Evolutionary conservation across 495 filamentous ascomycete species (phyloP), one percentile per base, ranked within the genome.

Genomic region (Glonium stellatum): DNA sequence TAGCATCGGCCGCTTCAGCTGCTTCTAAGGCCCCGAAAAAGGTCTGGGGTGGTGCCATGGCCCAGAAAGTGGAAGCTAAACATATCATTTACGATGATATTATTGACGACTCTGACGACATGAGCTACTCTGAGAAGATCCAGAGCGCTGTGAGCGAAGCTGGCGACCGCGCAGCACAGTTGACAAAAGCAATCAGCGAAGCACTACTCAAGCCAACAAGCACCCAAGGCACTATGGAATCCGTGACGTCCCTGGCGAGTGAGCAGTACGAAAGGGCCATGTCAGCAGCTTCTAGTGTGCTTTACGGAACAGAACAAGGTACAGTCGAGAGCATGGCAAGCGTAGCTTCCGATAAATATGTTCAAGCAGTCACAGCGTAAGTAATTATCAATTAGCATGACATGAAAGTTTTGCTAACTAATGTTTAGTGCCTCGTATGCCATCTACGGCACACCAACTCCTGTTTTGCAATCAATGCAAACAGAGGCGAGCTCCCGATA

Each of bases 291-390:
- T 84, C 80, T 25, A 77, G 71, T 37, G 80, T 76, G 25, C 66
- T 85, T 0, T 83, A 85, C 66, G 84, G 84, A 15, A 79, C 80
- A 2, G 69, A 77, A 44, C 72, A 80, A 61, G 76, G 77, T n/a
- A 66, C 72, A 19, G 73, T 67, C 6, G 80, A 82, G 62, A 79
- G 76, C 22, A 64, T 78, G 10, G 72, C 76, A 8, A 80, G 76
- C 49, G 75, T 77, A 19, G 83, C 78, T n/a, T 74, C 77, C 23
- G 80, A 82, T 13, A 78, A 77, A 58, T 86, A 83, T 66, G 70
- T 75, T 57, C 75, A 79, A 19, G 84, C 84, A 23, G 80, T 87
- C 53, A 76, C 76, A n/a, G 83, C 85, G 79, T 81, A 73, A 75
- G 79, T 76, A n/a, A 13, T 19, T 46, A 23, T 25, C 19, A 31